Evolutionary conservation across 441 rosid species (phyloP).

Genomic region (Brassica balearica): DNA sequence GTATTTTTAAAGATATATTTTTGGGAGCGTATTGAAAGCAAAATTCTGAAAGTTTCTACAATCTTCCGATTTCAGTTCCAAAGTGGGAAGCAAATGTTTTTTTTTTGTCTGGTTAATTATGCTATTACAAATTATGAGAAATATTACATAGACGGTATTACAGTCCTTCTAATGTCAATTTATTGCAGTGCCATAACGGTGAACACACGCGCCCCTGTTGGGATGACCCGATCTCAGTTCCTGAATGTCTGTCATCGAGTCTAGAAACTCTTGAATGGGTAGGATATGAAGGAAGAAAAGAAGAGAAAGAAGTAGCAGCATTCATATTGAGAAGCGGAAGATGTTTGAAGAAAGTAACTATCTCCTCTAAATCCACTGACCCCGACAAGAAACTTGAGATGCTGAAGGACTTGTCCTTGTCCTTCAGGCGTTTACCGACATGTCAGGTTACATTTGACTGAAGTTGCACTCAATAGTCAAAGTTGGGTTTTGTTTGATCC

Average conservation of each 20-base stretch:
- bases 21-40: no score
- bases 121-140: no score
- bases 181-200: background rate
- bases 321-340: conserved; percentile 2
- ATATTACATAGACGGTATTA: no score
- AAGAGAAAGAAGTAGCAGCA: conserved; percentile 8
- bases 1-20: no score
- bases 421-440: background rate
- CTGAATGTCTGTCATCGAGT: conserved; percentile 9
- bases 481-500: background rate
- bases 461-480: background rate
- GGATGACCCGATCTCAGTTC: conserved; percentile 21
- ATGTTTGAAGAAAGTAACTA: conserved; percentile 4
- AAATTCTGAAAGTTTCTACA: no score
- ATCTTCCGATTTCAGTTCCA: no score
- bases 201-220: background rate
- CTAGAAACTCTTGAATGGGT: conserved; percentile 13
- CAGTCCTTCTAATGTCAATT: background rate
- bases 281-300: background rate
- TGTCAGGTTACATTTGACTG: background rate
- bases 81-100: no score
- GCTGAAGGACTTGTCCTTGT: conserved; percentile 10
- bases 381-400: background rate
- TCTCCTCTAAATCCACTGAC: background rate
- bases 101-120: no score